Percentiles rank a stretch among this genome's conserved stretches.
phyloP scores from a whole-genome alignment of 768 basidiomycete genomes.

The Plicaturopsis crispa region DNA sequence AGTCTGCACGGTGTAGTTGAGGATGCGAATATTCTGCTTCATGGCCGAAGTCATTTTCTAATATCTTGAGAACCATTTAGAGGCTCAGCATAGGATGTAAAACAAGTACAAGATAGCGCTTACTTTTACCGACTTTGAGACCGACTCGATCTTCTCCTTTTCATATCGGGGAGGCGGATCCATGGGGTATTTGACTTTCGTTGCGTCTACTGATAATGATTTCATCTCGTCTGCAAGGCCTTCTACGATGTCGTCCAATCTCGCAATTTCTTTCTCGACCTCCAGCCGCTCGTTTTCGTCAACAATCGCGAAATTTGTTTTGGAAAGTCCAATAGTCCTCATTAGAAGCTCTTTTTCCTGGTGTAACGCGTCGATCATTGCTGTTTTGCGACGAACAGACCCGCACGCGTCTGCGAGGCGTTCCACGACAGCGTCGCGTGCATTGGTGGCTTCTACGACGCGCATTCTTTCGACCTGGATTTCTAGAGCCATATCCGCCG shows the following conservation, averaged over 20 bases:
- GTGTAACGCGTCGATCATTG: constrained; percentile 40
- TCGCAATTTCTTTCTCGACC: constrained; percentile 26
- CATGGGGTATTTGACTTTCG: constrained; percentile 12
- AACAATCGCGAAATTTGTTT: too few species aligned
- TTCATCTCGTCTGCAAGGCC: constrained; percentile 29
- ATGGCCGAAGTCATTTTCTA: too few species aligned
- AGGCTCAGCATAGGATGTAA: too few species aligned
- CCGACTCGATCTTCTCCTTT: constrained; percentile 15
- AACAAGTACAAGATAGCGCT: background rate
- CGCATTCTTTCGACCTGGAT: constrained; percentile 44
- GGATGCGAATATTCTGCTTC: too few species aligned
- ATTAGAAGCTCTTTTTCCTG: constrained; percentile 17
- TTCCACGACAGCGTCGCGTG: constrained; percentile 54
- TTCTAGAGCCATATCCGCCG: constrained; percentile 47
- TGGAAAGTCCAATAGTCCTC: constrained; percentile 7
- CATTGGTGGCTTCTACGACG: constrained; percentile 49
- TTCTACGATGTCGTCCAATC: constrained; percentile 29
- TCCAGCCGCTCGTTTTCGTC: constrained; percentile 20
- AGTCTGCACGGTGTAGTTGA: background rate
- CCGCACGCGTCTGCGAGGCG: constrained; percentile 53
- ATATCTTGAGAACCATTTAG: too few species aligned
- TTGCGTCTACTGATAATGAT: constrained; percentile 18
- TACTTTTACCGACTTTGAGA: background rate
- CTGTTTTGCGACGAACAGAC: constrained; percentile 54
- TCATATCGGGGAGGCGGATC: constrained; percentile 35